Percentiles rank a stretch among this genome's conserved stretches.
Evolutionary conservation across 1,284 basidiomycete genomes (phyloP).

Genomic region (Ceraceosorus guamensis): DNA sequence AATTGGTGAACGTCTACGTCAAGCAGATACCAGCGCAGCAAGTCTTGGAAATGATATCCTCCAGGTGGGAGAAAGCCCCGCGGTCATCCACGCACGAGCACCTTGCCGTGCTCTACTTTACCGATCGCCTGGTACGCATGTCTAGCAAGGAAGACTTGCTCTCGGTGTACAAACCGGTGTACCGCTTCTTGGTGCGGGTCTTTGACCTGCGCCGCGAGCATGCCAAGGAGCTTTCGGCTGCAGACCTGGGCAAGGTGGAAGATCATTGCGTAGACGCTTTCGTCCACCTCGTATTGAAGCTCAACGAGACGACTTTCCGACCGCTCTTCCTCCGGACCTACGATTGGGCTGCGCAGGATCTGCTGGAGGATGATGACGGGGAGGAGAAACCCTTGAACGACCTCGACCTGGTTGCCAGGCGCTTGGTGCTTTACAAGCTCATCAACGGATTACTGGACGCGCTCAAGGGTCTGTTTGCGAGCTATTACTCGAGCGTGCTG

Average conservation of each 20-base stretch:
- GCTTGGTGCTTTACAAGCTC: slow-evolving; percentile 36
- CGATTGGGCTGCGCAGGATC: slow-evolving; percentile 81
- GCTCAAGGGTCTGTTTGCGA: slow-evolving; percentile 30
- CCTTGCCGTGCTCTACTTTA: slow-evolving; percentile 25
- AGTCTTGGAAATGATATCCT: slow-evolving; percentile 5
- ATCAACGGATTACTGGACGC: slow-evolving; percentile 30
- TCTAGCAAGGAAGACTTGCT: slow-evolving; percentile 52
- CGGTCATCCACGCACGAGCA: neutral
- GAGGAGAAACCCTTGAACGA: slow-evolving; percentile 7
- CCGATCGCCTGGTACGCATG: slow-evolving; percentile 30
- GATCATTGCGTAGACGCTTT: slow-evolving; percentile 58
- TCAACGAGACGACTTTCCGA: slow-evolving; percentile 86
- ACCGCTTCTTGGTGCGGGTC: slow-evolving; percentile 73
- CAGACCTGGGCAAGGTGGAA: slow-evolving; percentile 52
- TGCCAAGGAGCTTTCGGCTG: slow-evolving; percentile 38
- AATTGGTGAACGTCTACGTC: slow-evolving; percentile 11
- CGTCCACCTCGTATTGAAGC: slow-evolving; percentile 78
- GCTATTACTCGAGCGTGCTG: slow-evolving; percentile 54
- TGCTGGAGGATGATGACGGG: slow-evolving; percentile 50
- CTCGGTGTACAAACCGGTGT: slow-evolving; percentile 65
- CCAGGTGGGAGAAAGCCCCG: neutral
- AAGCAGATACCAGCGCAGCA: slow-evolving; percentile 11
- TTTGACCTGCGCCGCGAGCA: slow-evolving; percentile 61
- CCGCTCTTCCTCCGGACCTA: slow-evolving; percentile 85
- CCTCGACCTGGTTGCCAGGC: slow-evolving; percentile 29